These are phyloP conservation scores for Paxillus involutus DNA, from an alignment of 768 basidiomycete genomes.

Conservation along the genomic window DNA sequence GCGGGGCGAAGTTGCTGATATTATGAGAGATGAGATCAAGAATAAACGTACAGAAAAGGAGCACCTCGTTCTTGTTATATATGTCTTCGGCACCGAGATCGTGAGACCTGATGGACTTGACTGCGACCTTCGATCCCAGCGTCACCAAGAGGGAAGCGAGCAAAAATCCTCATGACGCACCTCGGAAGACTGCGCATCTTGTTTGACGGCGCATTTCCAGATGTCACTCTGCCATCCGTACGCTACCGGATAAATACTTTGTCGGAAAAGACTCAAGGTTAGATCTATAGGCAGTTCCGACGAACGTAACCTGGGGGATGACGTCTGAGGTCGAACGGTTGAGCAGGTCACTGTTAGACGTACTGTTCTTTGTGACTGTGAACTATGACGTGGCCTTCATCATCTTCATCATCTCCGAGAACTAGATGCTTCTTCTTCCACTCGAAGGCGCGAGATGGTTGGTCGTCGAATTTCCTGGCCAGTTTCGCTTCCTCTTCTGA, in stretches of 20 bases:
- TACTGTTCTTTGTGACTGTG: neutral
- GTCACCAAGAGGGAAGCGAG: neutral
- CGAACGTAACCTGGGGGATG: neutral
- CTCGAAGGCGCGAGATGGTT: too few species aligned
- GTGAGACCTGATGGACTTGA: constrained; percentile 4
- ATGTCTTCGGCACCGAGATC: constrained; percentile 2
- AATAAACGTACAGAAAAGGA: neutral
- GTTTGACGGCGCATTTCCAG: constrained; percentile 23
- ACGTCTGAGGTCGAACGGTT: neutral
- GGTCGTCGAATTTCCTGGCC: neutral
- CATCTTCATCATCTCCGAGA: neutral
- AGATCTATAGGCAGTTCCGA: neutral
- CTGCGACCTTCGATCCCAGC: constrained; percentile 2
- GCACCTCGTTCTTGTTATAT: constrained; percentile 9
- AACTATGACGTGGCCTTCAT: neutral
- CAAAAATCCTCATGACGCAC: constrained; percentile 6
- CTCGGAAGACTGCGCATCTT: constrained; percentile 15
- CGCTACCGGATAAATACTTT: constrained; percentile 15
- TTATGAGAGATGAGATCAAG: neutral
- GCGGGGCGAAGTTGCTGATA: constrained; percentile 21
- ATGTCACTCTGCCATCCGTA: constrained; percentile 24
- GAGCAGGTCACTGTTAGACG: neutral
- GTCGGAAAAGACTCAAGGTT: neutral
- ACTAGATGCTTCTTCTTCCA: neutral
- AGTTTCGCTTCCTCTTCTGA: neutral